Base-by-base conservation (phyloP, 208 protist genomes). In the Crithidia fasciculata region DNA sequence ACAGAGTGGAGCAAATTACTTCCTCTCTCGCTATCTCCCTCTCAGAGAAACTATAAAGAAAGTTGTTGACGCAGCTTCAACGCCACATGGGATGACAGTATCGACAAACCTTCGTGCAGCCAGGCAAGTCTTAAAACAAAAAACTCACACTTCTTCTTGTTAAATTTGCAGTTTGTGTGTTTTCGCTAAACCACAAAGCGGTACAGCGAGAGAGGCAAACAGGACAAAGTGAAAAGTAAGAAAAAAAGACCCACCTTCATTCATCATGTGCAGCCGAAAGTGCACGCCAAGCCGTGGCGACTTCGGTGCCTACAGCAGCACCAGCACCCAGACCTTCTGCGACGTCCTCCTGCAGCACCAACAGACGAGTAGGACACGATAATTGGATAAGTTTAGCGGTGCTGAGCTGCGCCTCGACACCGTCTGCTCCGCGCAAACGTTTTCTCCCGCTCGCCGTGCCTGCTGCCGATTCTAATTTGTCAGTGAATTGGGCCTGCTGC, bases 331-430 rank as follows among this genome's bases (percentile, higher is more conserved):
- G 45, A 10, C 37, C 41, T 36, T 81, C 76, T 9, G 78, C 72
- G 19, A 12, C 43, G 28, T 80, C 78, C 44, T 81, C 71, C 50
- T 86, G 82, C 67, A 86, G 6, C 37, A 86, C 71, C 39, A 86
- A 55, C 7, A 86, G n/a, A 18, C 73, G 71, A 36, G 77, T 86
- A 3, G 82, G 57, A 53, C 82, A 86, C 9, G 74, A 83, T 28
- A 86, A 55, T 37, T 62, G 47, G 8, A 86, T 57, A 40, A 86
- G 58, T 12, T 59, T 15, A 39, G 63, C 5, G 4, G 19, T 19
- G 9, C 5, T n/a, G 2, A 4, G 19, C 13, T 7, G 45, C 55
- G 55, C 4, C 16, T 5, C 16, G 50, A n/a, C 3, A 8, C 28
- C 36, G 50, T 43, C 61, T 3, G n/a, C 61, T 39, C 41, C 61